Conservation (phyloP, 139 green algal species). For the Asterochloris erici region DNA sequence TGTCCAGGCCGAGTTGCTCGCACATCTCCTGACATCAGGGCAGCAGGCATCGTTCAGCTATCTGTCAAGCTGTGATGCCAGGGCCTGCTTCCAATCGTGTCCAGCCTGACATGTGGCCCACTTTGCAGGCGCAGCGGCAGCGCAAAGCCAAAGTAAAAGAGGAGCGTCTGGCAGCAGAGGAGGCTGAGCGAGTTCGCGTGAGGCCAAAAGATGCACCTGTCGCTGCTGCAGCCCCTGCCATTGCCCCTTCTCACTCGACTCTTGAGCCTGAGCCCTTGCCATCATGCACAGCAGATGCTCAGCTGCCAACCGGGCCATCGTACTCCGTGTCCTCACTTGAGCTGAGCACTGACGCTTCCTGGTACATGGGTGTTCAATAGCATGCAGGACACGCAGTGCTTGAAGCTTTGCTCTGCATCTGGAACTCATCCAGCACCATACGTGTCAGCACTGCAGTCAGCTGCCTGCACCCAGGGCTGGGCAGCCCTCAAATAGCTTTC, state of each 20-base stretch:
- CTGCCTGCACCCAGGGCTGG: too few species aligned
- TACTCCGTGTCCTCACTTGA: background rate
- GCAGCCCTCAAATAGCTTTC: too few species aligned
- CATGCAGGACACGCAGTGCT: too few species aligned
- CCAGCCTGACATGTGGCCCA: background rate
- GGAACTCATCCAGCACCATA: too few species aligned
- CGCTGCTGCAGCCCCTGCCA: background rate
- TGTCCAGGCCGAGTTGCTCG: too few species aligned
- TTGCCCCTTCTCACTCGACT: background rate
- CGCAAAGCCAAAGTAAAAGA: slow-evolving; percentile 49
- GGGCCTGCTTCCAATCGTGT: background rate
- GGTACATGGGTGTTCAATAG: too few species aligned
- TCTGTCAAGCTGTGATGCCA: too few species aligned
- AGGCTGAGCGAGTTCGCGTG: slow-evolving; percentile 54
- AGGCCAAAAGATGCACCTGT: background rate
- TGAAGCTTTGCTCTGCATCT: too few species aligned
- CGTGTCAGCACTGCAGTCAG: too few species aligned
- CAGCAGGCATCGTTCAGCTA: too few species aligned
- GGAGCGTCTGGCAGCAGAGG: slow-evolving; percentile 51
- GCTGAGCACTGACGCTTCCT: background rate
- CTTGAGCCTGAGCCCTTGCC: background rate
- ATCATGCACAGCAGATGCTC: background rate
- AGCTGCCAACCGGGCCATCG: background rate
- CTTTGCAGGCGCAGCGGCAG: slow-evolving; percentile 49
- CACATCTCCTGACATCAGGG: too few species aligned